phyloP scores from a whole-genome alignment of 169 alveolate species.

The Cyclospora cayetanensis region DNA sequence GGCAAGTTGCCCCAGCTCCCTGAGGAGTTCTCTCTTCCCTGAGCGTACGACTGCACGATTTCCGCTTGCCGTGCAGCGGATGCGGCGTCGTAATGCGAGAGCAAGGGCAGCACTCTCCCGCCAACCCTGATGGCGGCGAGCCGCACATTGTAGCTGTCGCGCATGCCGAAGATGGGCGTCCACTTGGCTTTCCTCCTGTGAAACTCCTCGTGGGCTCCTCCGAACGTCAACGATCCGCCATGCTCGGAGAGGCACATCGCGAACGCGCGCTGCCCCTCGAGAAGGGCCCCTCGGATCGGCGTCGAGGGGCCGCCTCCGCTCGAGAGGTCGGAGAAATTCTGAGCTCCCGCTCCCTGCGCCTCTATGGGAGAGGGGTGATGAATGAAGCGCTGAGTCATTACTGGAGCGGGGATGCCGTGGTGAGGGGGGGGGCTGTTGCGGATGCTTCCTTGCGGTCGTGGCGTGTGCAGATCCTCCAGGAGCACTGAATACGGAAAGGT shows the following conservation, averaged over 20 bases:
- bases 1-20: not conserved
- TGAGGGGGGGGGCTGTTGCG: not conserved
- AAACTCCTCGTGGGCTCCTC: slow-evolving; percentile 47
- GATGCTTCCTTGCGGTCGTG: not conserved
- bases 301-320: not conserved
- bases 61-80: not conserved
- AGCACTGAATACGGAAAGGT: slow-evolving; percentile 50
- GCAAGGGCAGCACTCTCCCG: not conserved
- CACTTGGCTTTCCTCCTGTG: not conserved
- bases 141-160: slow-evolving; percentile 5
- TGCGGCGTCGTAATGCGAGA: not conserved
- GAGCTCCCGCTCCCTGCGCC: not conserved
- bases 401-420: not conserved
- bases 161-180: slow-evolving; percentile 23
- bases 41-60: not conserved
- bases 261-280: slow-evolving; percentile 32
- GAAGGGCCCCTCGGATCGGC: slow-evolving; percentile 22
- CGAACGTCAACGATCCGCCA: slow-evolving; percentile 28
- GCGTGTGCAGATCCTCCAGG: not conserved
- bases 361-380: not conserved
- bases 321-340: not conserved
- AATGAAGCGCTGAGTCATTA: not conserved
- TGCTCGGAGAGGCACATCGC: slow-evolving; percentile 58
- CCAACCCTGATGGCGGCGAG: not conserved
- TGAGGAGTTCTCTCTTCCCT: not conserved